Base-by-base conservation (phyloP, 192 early-diverging fungal genomes). In the Backusella westeae region DNA sequence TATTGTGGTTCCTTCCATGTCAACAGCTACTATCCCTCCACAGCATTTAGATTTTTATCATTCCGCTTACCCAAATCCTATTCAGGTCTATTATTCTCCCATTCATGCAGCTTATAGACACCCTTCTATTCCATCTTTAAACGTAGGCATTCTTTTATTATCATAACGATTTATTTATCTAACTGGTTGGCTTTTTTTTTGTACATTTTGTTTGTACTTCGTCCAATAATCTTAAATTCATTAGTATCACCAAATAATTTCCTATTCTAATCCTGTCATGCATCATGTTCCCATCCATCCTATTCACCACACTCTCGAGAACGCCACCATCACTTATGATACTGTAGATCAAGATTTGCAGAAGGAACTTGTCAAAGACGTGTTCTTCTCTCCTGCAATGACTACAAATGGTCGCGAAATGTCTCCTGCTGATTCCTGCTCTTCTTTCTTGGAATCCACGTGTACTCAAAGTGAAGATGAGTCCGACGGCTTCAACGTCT, bases 261-360 rank as follows among this genome's bases (percentile, higher is more conserved):
- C 56, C 23, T 63, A 34, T 68, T 36, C 67, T 68, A 68, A 35
- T 68, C 32, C 52, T 49, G 34, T 35, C 72, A 73, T 35, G 26
- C 46, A 32, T 49, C 46, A 73, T 66, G 29, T 36, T 26, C 68
- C 23, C 38, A 75, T 59, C 32, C 56, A 52, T 46, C 77, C 82
- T 52, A 83, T 83, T 39, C 82, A 83, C 42, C 82, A 83, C 21
- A 83, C 82, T 1, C 75, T 83, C 7, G 78, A 79, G 29, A 83
- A 83, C 63, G 77, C 77, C 12, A 83, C 82, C 1, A 83, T 83
- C 53, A 77, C 67, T 2, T 83, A 77, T 77, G 82, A 83, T 53
- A 77, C 65, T 12, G 53, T 71, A 4, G 76, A 78, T 8, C 44
- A 59, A 17, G 19, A 70, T 36, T 66, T 53, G 12, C 72, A 78